These are phyloP conservation scores for Cladophialophora psammophila DNA, from an alignment of 2,329 filamentous ascomycete species.

Conservation along the genomic window DNA sequence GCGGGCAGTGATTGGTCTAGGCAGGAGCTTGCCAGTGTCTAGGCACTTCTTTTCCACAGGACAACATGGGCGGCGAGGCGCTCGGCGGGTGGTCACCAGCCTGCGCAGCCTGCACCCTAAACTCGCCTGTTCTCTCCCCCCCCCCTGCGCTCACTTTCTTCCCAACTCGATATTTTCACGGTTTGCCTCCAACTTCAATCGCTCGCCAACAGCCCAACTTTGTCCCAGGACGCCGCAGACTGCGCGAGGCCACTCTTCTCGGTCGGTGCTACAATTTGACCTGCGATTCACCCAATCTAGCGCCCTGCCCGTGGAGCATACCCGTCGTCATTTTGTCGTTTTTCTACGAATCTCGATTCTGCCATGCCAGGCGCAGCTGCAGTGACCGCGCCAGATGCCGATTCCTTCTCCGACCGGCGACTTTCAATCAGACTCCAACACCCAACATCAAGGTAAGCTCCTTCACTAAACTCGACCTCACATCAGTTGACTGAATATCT, in stretches of 20 bases:
- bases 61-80: too few relatives aligned
- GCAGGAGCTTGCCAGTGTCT: constrained; percentile 14
- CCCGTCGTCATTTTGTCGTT: constrained; percentile 30
- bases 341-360: constrained; percentile 38
- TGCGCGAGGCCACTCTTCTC: constrained; percentile 46
- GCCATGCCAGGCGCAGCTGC: constrained; percentile 39
- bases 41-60: neutral
- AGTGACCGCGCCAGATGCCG: constrained; percentile 38
- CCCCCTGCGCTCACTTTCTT: constrained; percentile 27
- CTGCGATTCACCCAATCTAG: constrained; percentile 46
- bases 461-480: constrained; percentile 23
- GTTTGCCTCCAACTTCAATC: constrained; percentile 29
- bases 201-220: constrained; percentile 48
- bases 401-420: constrained; percentile 35
- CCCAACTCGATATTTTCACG: constrained; percentile 30
- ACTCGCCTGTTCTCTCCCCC: constrained; percentile 12
- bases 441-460: constrained; percentile 33
- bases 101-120: constrained; percentile 8
- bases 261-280: constrained; percentile 51
- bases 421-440: constrained; percentile 32
- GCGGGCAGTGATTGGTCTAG: constrained; percentile 30
- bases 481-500: constrained; percentile 15
- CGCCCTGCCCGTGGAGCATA: constrained; percentile 48
- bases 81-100: neutral
- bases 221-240: constrained; percentile 56